Evolutionary conservation across 2,329 filamentous ascomycete genomes (phyloP).

Genomic region (Hypoxylon sp.): DNA sequence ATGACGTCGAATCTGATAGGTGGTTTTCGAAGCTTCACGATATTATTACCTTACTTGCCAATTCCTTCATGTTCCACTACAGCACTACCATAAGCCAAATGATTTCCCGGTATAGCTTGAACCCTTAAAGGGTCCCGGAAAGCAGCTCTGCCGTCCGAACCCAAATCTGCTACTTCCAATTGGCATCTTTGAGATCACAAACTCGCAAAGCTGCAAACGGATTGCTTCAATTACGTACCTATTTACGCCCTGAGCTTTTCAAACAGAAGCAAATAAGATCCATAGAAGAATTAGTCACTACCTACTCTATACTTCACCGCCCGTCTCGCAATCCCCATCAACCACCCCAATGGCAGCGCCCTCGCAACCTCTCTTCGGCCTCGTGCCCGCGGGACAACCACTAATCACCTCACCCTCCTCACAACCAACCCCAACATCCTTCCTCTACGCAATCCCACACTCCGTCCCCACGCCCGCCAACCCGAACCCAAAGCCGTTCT

Average conservation of each 20-base stretch:
- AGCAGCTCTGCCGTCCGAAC: background rate
- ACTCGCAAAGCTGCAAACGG: background rate
- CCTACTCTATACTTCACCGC: no score
- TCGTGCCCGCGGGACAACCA: slow-evolving; percentile 71
- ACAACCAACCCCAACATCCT: slow-evolving; percentile 56
- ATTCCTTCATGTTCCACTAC: slow-evolving; percentile 7
- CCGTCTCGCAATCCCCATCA: background rate
- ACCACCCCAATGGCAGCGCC: background rate
- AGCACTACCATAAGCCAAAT: no score
- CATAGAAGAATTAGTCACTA: no score
- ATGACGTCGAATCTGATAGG: slow-evolving; percentile 37
- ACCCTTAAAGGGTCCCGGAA: background rate
- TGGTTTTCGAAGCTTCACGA: slow-evolving; percentile 24
- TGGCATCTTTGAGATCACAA: background rate
- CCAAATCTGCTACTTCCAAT: background rate
- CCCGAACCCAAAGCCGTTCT: slow-evolving; percentile 66
- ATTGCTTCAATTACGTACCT: background rate
- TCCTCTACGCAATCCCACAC: slow-evolving; percentile 68
- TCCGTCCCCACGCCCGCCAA: slow-evolving; percentile 50
- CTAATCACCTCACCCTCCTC: slow-evolving; percentile 68
- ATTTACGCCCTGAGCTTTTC: background rate
- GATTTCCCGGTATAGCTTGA: background rate
- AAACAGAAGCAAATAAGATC: background rate
- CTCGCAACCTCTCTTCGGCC: slow-evolving; percentile 65
- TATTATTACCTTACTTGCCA: background rate